Conservation (phyloP, 176 grass and related monocot species). For the Carex parvula region DNA sequence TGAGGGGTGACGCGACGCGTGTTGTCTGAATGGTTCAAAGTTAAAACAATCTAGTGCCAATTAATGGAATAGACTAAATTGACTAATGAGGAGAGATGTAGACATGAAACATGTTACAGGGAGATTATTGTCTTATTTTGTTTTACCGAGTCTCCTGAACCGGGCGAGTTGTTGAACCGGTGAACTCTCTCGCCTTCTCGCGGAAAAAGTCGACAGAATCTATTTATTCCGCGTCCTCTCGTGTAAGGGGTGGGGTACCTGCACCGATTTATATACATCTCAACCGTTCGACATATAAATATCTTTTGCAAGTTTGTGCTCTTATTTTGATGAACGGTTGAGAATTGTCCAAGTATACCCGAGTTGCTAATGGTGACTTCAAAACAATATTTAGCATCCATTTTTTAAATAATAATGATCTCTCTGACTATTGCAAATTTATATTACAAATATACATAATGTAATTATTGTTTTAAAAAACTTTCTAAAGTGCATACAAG, state of each 20-base stretch:
- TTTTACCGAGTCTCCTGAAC: background rate
- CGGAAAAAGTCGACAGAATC: background rate
- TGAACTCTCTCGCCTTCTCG: background rate
- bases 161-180: background rate
- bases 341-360: background rate
- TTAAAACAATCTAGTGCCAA: background rate
- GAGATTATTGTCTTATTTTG: background rate
- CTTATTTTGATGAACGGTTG: background rate
- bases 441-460: background rate
- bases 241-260: background rate
- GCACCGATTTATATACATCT: background rate
- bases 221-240: background rate
- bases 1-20: background rate
- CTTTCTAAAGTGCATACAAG: no score
- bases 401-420: background rate
- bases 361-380: background rate
- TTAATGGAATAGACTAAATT: background rate
- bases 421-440: background rate
- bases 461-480: background rate
- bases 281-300: background rate
- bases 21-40: conserved; percentile 9
- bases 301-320: background rate
- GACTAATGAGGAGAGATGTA: background rate
- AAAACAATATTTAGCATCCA: no score
- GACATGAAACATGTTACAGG: background rate